Conservation (phyloP, 179 eudicot genomes). For the Camellia oleifera region DNA sequence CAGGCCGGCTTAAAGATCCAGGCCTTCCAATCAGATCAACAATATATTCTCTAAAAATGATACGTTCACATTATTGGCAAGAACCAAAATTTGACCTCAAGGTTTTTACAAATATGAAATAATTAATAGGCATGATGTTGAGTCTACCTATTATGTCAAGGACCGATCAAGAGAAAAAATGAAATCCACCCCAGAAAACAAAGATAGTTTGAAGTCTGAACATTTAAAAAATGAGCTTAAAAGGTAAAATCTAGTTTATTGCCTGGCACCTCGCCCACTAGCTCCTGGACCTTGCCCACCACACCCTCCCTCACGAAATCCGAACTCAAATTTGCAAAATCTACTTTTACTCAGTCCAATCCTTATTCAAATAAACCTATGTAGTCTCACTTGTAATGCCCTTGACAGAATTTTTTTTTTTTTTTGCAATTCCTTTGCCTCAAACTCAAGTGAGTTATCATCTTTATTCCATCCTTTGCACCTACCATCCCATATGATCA, state of each 20-base stretch:
- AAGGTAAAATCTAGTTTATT: no score
- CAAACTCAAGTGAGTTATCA: not conserved
- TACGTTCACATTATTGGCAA: not conserved
- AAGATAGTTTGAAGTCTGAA: not conserved
- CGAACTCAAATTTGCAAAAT: not conserved
- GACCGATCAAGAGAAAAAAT: not conserved
- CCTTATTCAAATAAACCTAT: not conserved
- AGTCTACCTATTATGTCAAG: not conserved
- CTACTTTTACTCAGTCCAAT: not conserved
- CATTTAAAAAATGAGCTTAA: not conserved
- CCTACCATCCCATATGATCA: not conserved
- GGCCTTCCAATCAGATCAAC: conserved; percentile 66
- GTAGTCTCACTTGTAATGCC: not conserved
- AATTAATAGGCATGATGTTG: not conserved
- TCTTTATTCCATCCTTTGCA: not conserved
- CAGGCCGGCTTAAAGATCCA: conserved; percentile 60
- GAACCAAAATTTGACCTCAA: not conserved
- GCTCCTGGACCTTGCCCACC: not conserved
- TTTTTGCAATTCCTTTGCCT: not conserved
- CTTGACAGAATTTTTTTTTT: not conserved
- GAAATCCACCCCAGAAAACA: not conserved
- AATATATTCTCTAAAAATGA: conserved; percentile 55
- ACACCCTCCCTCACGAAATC: not conserved
- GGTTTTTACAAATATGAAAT: not conserved
- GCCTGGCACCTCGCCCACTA: no score